Percentiles rank a stretch among this genome's conserved stretches.
phyloP scores from a whole-genome alignment of 192 early-diverging fungal species.

The Mortierella claussenii region DNA sequence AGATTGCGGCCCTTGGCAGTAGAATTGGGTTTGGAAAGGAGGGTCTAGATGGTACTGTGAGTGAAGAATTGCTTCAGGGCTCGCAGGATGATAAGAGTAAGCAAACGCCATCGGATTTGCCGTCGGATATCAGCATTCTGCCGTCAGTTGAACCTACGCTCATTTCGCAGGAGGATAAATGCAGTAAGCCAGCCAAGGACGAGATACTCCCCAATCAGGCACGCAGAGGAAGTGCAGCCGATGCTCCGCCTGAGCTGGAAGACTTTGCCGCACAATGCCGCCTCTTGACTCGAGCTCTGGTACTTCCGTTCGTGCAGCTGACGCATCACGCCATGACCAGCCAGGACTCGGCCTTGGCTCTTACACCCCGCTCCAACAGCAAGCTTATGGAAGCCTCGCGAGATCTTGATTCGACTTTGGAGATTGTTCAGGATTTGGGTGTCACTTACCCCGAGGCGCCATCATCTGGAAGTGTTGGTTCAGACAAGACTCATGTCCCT shows the following conservation, averaged over 20 bases:
- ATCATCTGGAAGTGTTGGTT: background rate
- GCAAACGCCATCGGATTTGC: background rate
- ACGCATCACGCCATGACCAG: slow-evolving; percentile 57
- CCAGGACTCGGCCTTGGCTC: slow-evolving; percentile 36
- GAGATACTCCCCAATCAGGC: background rate
- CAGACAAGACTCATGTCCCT: background rate
- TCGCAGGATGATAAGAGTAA: background rate
- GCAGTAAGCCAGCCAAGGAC: background rate
- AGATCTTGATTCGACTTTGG: slow-evolving; percentile 15
- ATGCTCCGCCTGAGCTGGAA: slow-evolving; percentile 44
- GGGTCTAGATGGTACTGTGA: background rate
- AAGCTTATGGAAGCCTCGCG: background rate
- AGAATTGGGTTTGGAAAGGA: slow-evolving; percentile 27
- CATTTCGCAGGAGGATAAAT: background rate
- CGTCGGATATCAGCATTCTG: background rate
- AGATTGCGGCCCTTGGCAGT: slow-evolving; percentile 36
- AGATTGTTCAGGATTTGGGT: slow-evolving; percentile 12
- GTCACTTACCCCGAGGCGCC: too few species aligned
- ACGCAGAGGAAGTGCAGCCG: slow-evolving; percentile 26
- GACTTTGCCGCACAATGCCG: slow-evolving; percentile 58
- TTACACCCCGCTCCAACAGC: slow-evolving; percentile 12
- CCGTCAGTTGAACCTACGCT: background rate
- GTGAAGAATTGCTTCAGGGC: background rate
- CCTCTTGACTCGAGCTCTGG: slow-evolving; percentile 50
- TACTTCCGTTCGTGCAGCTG: slow-evolving; percentile 55